phyloP scores from a whole-genome alignment of 352 stramenopile genomes.

The Globisporangium paddicum region DNA sequence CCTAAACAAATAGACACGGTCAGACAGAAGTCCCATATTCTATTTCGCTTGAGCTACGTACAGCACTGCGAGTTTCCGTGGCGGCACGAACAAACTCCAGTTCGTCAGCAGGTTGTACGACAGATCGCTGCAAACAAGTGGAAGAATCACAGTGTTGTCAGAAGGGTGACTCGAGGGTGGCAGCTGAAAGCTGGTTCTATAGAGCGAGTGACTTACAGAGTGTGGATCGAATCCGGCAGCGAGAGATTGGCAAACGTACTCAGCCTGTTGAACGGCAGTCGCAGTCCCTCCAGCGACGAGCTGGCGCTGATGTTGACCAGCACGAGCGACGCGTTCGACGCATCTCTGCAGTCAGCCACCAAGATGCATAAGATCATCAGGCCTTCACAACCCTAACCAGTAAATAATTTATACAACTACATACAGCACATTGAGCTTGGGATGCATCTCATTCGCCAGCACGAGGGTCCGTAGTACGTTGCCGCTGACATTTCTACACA shows the following conservation, averaged over 20 bases:
- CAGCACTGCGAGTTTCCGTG: constrained; percentile 8
- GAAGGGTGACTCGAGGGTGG: too few species aligned
- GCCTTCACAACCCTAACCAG: not conserved
- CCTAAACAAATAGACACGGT: not conserved
- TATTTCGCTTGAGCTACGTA: too few species aligned
- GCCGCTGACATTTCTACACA: constrained; percentile 5
- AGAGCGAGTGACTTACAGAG: not conserved
- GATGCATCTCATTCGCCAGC: not conserved
- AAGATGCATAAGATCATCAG: too few species aligned
- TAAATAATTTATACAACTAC: not conserved
- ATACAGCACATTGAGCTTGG: constrained; percentile 7
- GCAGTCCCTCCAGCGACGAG: constrained; percentile 4
- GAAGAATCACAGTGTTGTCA: not conserved
- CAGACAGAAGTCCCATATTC: not conserved
- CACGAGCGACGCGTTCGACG: constrained; percentile 12
- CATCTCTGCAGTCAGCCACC: not conserved
- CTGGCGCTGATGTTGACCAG: not conserved
- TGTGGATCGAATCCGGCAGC: constrained; percentile 5
- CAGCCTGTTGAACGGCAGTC: constrained; percentile 11
- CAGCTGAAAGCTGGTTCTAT: not conserved
- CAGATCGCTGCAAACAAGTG: constrained; percentile 6
- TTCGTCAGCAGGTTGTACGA: constrained; percentile 11
- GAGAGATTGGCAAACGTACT: constrained; percentile 5
- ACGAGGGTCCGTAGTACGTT: not conserved
- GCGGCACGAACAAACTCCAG: not conserved